Evolutionary conservation across 2,329 filamentous ascomycete species (phyloP).

Genomic region (Cercospora nicotianae): DNA sequence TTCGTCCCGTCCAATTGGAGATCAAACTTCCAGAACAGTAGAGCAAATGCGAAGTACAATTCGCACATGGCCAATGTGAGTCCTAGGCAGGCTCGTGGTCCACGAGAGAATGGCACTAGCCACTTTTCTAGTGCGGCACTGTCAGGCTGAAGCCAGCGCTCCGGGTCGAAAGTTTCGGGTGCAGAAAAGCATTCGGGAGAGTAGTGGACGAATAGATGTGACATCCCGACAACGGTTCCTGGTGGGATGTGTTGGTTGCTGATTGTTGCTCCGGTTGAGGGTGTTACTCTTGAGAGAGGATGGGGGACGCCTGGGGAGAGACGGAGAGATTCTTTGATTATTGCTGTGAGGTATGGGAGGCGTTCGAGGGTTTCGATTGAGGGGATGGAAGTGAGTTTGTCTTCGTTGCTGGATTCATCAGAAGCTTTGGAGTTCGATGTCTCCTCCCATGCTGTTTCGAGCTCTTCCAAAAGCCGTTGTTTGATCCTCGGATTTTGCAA

Average conservation of each 20-base stretch:
- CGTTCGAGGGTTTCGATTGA: conserved; percentile 19
- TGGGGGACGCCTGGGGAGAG: conserved; percentile 48
- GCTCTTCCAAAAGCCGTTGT: conserved; percentile 42
- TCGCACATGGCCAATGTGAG: conserved; percentile 22
- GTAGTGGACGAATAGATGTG: conserved; percentile 54
- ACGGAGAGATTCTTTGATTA: conserved; percentile 52
- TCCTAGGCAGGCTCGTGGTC: conserved; percentile 19
- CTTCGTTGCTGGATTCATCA: conserved; percentile 13
- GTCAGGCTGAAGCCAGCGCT: conserved; percentile 47
- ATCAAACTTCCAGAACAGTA: conserved; percentile 20
- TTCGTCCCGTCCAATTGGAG: conserved; percentile 17
- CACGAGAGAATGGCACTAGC: conserved; percentile 21
- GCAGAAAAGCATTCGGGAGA: conserved; percentile 51
- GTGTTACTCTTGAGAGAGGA: conserved; percentile 49
- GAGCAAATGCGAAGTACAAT: conserved; percentile 21
- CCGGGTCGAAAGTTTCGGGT: conserved; percentile 49
- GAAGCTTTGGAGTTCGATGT: not conserved
- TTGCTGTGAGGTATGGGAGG: conserved; percentile 52
- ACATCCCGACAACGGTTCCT: conserved; percentile 47
- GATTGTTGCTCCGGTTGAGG: conserved; percentile 47
- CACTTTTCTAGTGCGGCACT: conserved; percentile 18
- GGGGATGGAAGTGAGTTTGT: not conserved
- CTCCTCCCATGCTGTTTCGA: conserved; percentile 26
- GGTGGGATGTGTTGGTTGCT: conserved; percentile 49
- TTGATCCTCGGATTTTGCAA: conserved; percentile 39